Evolutionary conservation across 208 protist genomes (phyloP), one percentile per base, ranked within the genome.

Genomic region (Acanthamoeba rhysodes): DNA sequence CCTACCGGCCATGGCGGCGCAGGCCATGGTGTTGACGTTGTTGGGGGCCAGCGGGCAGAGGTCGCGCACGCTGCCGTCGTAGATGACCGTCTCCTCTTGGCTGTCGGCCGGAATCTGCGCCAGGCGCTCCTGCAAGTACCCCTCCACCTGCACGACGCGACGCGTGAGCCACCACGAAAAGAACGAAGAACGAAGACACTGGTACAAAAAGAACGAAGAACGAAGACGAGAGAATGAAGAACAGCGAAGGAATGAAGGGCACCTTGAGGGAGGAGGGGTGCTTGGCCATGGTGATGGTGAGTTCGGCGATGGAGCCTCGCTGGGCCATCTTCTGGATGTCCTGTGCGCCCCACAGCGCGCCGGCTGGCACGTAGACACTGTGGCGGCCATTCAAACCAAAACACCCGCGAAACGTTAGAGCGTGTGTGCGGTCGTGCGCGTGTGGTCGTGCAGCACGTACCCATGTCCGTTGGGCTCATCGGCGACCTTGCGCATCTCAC

Each of bases 21-120:
- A 96, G 34, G 96, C 96, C 96, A 96, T 96, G n/a, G 96, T 96
- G 90, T 96, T 96, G 55, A 96, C 95, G 90, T 96, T 96, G 62
- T 96, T 96, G 18, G 96, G 96, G n/a, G 96, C 96, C 10, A 96
- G 29, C n/a, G 96, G 96, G 82, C 94, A 95, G 7, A 96, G 76
- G 18, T 90, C 95, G 45, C 96, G 59, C 4, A 96, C 96, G 55
- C n/a, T 37, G 50, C 96, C 96, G 22, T 96, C 95, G 78, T 95
- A 96, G 59, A 96, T 32, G 37, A 94, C 50, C 34, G 57, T 37
- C 29, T 62, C 74, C 12, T 34, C 57, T 2, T 94, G 57, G 34
- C 80, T 64, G 27, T 62, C n/a, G 14, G 20, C 4, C 50, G 41
- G n/a, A 9, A 48, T 41, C 24, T 62, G 27, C 80, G 20, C 80